Evolutionary conservation across 192 early-diverging fungal genomes (phyloP), one percentile per base, ranked within the genome.

Genomic region (Helicostylum pulchrum): DNA sequence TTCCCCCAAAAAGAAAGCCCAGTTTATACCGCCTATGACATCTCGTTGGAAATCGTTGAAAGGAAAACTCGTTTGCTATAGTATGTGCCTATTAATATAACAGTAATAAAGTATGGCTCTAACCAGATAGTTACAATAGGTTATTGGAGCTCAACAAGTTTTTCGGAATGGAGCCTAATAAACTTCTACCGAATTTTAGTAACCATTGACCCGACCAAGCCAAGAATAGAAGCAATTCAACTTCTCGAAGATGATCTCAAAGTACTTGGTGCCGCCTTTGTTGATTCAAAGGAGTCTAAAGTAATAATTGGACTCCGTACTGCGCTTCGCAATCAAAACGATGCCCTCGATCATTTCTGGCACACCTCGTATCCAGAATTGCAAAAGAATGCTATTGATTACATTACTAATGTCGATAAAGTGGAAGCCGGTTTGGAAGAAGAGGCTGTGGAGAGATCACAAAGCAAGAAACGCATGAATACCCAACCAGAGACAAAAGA

Each of bases 311-410:
- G 53, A 54, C 53, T 54, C 26, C 53, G 9, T 54, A 31, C 31
- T 54, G 53, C 53, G 31, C 53, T 54, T 54, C 53, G 30, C 53
- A 54, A 54, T 54, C 53, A 54, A 54, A 54, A 54, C 26, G 53
- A 54, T 54, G 53, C 53, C 53, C 53, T 54, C 53, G 53, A 54
- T 54, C 53, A 54, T 54, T 54, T 54, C 53, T 54, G 53, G 53
- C 21, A 54, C 53, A 54, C 53, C 53, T 54, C 53, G 5, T 54
- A 54, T 54, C 53, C 53, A 31, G 23, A 54, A 54, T 54, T 54
- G 53, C 53, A 54, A 54, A 54, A 54, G 36, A 32, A 54, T 54
- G 53, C 53, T 54, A 54, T 54, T 54, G 30, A 54, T 54, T 4
- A 54, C 53, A 32, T 54, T 21, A 54, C 53, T 34, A 54, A 54